These are phyloP conservation scores for Elongisporangium prolatum DNA, from an alignment of 352 stramenopile genomes.

Conservation along the genomic window DNA sequence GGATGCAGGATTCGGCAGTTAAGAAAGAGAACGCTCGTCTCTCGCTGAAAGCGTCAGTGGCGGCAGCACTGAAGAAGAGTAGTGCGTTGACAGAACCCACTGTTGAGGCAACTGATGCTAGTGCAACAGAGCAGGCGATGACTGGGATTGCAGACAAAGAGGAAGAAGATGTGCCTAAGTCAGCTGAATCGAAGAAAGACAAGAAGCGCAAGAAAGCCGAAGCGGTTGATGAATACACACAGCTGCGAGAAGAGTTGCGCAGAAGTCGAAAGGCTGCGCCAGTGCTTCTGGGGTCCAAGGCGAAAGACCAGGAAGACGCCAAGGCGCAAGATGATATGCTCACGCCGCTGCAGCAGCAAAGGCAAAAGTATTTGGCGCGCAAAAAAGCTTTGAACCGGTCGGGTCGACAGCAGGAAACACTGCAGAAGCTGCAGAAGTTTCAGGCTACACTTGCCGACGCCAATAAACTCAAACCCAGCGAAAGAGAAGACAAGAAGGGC, in stretches of 20 bases:
- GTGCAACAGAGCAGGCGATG: not conserved
- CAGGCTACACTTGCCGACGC: constrained; percentile 40
- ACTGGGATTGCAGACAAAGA: not conserved
- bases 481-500: constrained; percentile 6
- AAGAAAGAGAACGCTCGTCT: constrained; percentile 33
- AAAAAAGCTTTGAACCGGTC: constrained; percentile 55
- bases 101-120: constrained; percentile 4
- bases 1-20: constrained; percentile 2
- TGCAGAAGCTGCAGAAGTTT: constrained; percentile 67
- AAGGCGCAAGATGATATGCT: constrained; percentile 66
- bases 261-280: constrained; percentile 52
- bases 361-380: constrained; percentile 61
- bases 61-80: constrained; percentile 14
- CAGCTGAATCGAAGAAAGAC: constrained; percentile 2
- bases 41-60: constrained; percentile 44
- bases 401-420: constrained; percentile 58
- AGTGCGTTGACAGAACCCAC: constrained; percentile 1
- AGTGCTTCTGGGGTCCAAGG: constrained; percentile 51
- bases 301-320: constrained; percentile 47
- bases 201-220: constrained; percentile 17
- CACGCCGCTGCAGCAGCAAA: constrained; percentile 69
- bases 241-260: constrained; percentile 63
- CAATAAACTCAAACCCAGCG: constrained; percentile 17
- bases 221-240: constrained; percentile 50
- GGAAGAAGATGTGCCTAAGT: constrained; percentile 4